phyloP scores from a whole-genome alignment of 208 protist species.

The Phytomonas francai region DNA sequence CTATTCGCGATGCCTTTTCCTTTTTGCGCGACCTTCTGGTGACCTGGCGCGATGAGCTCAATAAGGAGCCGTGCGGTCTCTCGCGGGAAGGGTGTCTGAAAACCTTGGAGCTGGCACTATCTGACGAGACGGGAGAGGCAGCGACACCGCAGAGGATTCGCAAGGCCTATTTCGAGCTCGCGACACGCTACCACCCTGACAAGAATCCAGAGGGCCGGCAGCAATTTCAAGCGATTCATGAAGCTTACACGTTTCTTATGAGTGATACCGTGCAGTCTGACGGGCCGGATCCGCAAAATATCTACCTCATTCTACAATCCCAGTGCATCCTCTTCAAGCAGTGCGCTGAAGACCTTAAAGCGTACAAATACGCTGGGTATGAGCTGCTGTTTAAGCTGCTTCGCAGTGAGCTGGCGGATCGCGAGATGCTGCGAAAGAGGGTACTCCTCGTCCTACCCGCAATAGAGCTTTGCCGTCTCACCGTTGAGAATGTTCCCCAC shows the following conservation, averaged over 20 bases:
- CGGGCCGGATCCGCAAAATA: constrained; percentile 47
- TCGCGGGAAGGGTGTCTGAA: constrained; percentile 53
- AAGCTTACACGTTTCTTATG: constrained; percentile 85
- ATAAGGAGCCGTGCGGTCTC: constrained; percentile 75
- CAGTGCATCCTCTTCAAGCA: constrained; percentile 92
- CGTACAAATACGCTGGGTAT: constrained; percentile 95
- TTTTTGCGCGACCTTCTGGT: constrained; percentile 84
- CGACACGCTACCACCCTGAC: constrained; percentile 93
- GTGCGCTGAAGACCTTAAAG: constrained; percentile 52
- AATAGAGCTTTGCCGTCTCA: constrained; percentile 85
- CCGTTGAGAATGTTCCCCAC: constrained; percentile 83
- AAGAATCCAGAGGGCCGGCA: constrained; percentile 94
- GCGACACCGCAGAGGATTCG: constrained; percentile 44
- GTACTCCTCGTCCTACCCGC: constrained; percentile 72
- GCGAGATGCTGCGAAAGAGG: constrained; percentile 59
- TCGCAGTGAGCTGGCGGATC: constrained; percentile 47
- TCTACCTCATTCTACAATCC: constrained; percentile 70
- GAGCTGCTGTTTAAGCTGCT: constrained; percentile 80
- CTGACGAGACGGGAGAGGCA: not conserved
- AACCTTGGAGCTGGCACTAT: constrained; percentile 54
- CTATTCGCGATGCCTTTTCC: constrained; percentile 72
- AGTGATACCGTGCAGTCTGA: constrained; percentile 5
- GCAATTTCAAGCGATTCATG: constrained; percentile 89
- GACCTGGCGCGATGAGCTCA: constrained; percentile 80
- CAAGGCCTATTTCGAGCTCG: constrained; percentile 91